These are phyloP conservation scores for Aphanomyces euteiches DNA, from an alignment of 352 stramenopile genomes.

Conservation along the genomic window DNA sequence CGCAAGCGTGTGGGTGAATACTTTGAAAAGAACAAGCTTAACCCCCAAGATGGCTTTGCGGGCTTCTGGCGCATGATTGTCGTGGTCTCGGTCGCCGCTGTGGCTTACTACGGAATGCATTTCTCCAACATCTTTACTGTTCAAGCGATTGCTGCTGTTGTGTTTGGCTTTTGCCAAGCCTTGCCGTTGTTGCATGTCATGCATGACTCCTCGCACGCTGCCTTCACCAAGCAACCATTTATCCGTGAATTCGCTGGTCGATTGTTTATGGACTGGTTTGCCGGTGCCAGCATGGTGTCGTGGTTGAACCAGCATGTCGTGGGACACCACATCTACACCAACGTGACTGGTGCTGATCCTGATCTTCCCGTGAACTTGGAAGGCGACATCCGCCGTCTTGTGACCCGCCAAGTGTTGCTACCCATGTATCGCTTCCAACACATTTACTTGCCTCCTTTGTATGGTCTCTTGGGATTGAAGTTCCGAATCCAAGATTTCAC, in stretches of 20 bases:
- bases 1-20: constrained; percentile 80
- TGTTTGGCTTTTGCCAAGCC: constrained; percentile 89
- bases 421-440: constrained; percentile 90
- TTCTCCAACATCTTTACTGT: constrained; percentile 46
- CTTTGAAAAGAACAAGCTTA: constrained; percentile 86
- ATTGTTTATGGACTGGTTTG: constrained; percentile 88
- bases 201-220: constrained; percentile 90
- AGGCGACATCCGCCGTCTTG: constrained; percentile 79
- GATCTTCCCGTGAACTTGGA: constrained; percentile 89
- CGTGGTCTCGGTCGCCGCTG: constrained; percentile 59
- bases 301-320: constrained; percentile 96
- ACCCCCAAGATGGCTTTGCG: constrained; percentile 75
- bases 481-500: constrained; percentile 91
- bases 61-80: constrained; percentile 85
- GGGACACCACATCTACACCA: constrained; percentile 95
- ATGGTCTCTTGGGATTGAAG: constrained; percentile 92
- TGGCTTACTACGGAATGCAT: constrained; percentile 75
- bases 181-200: constrained; percentile 89
- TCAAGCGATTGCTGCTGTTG: constrained; percentile 64
- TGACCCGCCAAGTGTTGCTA: constrained; percentile 79
- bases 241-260: constrained; percentile 73
- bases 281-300: constrained; percentile 87
- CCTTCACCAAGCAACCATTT: constrained; percentile 74
- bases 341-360: constrained; percentile 89
- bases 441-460: constrained; percentile 91